Conservation (phyloP, 805 yeast genomes). For the Saturnispora quitensis region DNA sequence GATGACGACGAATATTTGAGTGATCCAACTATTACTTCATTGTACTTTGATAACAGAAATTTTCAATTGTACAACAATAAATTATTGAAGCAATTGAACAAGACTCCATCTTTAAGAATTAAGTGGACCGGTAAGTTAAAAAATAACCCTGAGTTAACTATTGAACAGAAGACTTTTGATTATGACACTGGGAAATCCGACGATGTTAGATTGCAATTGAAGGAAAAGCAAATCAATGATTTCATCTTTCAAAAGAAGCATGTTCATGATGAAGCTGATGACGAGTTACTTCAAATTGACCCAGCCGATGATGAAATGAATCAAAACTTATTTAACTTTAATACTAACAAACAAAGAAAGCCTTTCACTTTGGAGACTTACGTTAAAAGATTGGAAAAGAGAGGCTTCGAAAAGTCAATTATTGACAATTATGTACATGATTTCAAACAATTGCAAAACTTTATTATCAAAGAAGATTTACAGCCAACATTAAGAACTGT, state of each 20-base stretch:
- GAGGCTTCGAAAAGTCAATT: conserved; percentile 44
- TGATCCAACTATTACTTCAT: conserved; percentile 79
- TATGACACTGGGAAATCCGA: conserved; percentile 35
- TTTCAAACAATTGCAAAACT: conserved; percentile 51
- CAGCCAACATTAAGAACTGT: conserved; percentile 83
- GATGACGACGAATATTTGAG: conserved; percentile 41
- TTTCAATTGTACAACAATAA: conserved; percentile 84
- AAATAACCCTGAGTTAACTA: conserved; percentile 66
- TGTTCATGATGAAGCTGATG: conserved; percentile 5
- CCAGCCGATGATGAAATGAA: conserved; percentile 17
- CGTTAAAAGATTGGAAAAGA: conserved; percentile 52
- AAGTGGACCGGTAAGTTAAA: conserved; percentile 84
- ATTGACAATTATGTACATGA: conserved; percentile 45
- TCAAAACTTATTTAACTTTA: conserved; percentile 7
- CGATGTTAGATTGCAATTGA: conserved; percentile 59
- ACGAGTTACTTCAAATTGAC: conserved; percentile 33
- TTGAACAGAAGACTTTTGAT: conserved; percentile 74
- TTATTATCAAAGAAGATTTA: conserved; percentile 54
- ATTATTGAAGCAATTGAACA: conserved; percentile 52
- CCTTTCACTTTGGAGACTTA: conserved; percentile 35
- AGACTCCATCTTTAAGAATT: conserved; percentile 67
- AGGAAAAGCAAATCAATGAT: conserved; percentile 73
- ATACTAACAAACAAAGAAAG: conserved; percentile 18
- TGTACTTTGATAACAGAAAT: conserved; percentile 77
- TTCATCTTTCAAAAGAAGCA: conserved; percentile 35